phyloP scores from a whole-genome alignment of 192 early-diverging fungal genomes.

The Coemansia guatemalensis region DNA sequence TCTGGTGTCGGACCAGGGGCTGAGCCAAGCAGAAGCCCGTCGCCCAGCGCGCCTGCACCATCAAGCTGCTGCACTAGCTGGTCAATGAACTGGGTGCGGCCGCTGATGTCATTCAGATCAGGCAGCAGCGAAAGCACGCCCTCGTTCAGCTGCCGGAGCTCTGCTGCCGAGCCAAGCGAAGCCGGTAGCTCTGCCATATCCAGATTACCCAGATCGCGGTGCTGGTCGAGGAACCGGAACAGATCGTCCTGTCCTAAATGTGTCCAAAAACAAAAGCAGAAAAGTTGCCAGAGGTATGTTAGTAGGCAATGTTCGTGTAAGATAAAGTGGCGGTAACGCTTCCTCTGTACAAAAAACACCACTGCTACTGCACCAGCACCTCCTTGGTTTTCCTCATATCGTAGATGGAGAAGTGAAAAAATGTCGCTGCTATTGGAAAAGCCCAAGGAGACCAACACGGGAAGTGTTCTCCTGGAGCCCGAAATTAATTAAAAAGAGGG shows the following conservation, averaged over 20 bases:
- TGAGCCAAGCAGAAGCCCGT: constrained; percentile 34
- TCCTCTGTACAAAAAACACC: background rate
- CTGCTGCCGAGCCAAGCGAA: constrained; percentile 37
- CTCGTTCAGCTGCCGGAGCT: constrained; percentile 51
- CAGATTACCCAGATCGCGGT: constrained; percentile 39
- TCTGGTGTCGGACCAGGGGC: constrained; percentile 21
- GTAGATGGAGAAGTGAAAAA: background rate
- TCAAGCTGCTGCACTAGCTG: constrained; percentile 53
- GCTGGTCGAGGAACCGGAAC: constrained; percentile 37
- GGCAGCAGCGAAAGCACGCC: constrained; percentile 49
- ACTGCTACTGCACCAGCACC: background rate
- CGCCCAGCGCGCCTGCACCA: constrained; percentile 38
- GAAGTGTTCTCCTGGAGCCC: background rate
- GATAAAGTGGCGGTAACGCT: background rate
- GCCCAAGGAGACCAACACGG: background rate
- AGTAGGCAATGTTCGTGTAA: background rate
- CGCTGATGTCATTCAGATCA: constrained; percentile 44
- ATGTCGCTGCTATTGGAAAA: background rate
- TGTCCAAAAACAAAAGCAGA: background rate
- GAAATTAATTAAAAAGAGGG: constrained; percentile 3
- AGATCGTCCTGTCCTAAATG: constrained; percentile 38
- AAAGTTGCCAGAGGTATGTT: background rate
- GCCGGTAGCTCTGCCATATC: constrained; percentile 44
- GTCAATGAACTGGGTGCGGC: constrained; percentile 41
- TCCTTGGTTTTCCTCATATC: background rate